Evolutionary conservation across 169 alveolate genomes (phyloP), one percentile per base, ranked within the genome.

Genomic region (Plasmodium relictum): DNA sequence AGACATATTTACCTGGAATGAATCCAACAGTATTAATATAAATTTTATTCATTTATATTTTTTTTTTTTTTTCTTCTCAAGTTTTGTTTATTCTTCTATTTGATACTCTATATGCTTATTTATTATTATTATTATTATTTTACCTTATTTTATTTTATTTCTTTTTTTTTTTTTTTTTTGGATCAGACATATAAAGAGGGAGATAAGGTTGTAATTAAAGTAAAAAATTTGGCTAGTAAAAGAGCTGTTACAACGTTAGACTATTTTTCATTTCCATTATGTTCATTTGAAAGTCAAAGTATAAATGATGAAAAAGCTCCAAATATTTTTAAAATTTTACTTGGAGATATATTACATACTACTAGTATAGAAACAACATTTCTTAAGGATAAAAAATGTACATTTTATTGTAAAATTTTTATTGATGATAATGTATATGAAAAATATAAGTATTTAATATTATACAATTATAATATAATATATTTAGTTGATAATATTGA

Each of bases 1-100:
- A 45, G 16, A 41, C 92, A 54, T 86, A 70, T 54, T 45, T 86
- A 16, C 92, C 92, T 39, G 92, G 92, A 20, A 86, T 86, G 87
- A 69, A 72, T 45, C 92, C 92, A 26, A 69, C 88, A 37, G 92
- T 71, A 50, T 16, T 58, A 7, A 10, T 24, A 18, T 16, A 71
- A 45, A 52, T 3, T 2, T 31, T 31, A 31, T 31, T 2, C 39
- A 31, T 31, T 31, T 31, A 1, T 31, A 31, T 2, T 31, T 31
- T 31, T 2, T 31, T 31, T 31, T 2, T 31, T 31, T 31, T 31
- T 31, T 31, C 3, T 31, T 31, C 3, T 31, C n/a, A n/a, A n/a
- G n/a, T 31, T 31, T 31, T 31, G 1, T 31, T 31, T 31, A 3
- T 31, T 3, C 3, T 31, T 31, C 39, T 31, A 31, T 31, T 2